Evolutionary conservation across 1,139 yeast species (phyloP).

Genomic region (Yarrowia galli): DNA sequence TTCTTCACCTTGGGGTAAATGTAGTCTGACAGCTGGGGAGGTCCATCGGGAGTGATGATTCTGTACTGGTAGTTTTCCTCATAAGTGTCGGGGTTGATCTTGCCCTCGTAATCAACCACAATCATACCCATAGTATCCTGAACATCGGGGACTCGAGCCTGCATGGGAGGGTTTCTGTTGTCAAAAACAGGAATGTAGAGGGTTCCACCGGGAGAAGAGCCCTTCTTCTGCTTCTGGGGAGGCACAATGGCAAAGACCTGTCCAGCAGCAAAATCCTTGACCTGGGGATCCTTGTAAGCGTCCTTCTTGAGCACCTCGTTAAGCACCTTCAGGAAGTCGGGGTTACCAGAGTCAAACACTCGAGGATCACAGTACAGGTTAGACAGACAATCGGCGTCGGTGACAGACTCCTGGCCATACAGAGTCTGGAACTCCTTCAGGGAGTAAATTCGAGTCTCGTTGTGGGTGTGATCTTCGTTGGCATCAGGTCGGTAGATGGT

Average conservation of each 20-base stretch:
- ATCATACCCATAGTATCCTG: conserved; percentile 79
- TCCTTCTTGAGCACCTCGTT: conserved; percentile 35
- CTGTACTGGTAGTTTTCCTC: conserved; percentile 69
- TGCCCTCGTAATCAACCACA: conserved; percentile 58
- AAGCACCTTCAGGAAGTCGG: conserved; percentile 29
- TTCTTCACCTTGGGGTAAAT: conserved; percentile 56
- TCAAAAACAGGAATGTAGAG: conserved; percentile 58
- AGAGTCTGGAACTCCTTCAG: conserved; percentile 30
- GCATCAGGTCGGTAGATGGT: conserved; percentile 23
- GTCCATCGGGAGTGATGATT: conserved; percentile 63
- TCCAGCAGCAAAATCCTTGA: conserved; percentile 17
- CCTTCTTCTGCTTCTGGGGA: conserved; percentile 26
- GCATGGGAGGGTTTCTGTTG: conserved; percentile 68
- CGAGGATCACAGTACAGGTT: conserved; percentile 35
- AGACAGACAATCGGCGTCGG: conserved; percentile 33
- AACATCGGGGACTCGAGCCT: conserved; percentile 74
- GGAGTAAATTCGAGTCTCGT: conserved; percentile 20
- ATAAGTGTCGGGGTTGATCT: conserved; percentile 63
- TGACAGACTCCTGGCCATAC: conserved; percentile 20
- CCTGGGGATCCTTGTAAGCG: conserved; percentile 30
- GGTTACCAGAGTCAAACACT: conserved; percentile 22
- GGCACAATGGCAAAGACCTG: conserved; percentile 31
- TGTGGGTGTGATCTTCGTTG: conserved; percentile 17
- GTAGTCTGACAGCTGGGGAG: conserved; percentile 63
- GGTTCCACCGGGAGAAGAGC: conserved; percentile 17